Evolutionary conservation across 2,329 filamentous ascomycete species (phyloP).

Genomic region (Thermothelomyces thermophilus): DNA sequence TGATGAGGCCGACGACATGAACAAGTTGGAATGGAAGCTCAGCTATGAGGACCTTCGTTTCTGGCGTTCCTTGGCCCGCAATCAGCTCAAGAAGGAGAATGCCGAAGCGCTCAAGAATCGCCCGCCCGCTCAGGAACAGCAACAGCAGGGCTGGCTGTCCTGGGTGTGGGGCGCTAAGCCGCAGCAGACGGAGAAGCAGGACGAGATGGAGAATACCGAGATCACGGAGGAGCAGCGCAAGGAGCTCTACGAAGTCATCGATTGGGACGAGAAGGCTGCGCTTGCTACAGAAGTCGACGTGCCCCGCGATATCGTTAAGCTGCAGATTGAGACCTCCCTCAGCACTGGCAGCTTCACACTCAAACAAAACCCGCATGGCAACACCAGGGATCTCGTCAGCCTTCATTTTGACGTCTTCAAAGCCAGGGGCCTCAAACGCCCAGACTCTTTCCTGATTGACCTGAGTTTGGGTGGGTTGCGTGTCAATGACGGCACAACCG

Average conservation of each 20-base stretch:
- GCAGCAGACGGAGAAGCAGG: conserved; percentile 37
- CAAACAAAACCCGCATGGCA: conserved; percentile 74
- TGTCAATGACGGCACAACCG: conserved; percentile 91
- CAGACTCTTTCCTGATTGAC: conserved; percentile 84
- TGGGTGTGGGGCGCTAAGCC: conserved; percentile 88
- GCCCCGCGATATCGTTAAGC: conserved; percentile 84
- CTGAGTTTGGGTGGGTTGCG: conserved; percentile 87
- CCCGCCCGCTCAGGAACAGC: conserved; percentile 39
- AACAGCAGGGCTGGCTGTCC: conserved; percentile 79
- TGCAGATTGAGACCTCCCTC: conserved; percentile 89
- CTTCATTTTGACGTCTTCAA: conserved; percentile 93
- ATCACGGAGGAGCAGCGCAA: conserved; percentile 96
- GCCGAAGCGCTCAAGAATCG: conserved; percentile 72
- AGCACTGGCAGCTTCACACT: conserved; percentile 94
- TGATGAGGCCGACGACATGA: conserved; percentile 65
- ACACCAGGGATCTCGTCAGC: conserved; percentile 73
- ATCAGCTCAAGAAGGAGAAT: conserved; percentile 92
- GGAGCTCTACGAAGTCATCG: conserved; percentile 94
- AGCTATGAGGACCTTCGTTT: conserved; percentile 94
- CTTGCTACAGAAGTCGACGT: conserved; percentile 82
- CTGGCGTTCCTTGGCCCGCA: conserved; percentile 90
- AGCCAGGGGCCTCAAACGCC: conserved; percentile 80
- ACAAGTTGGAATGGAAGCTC: conserved; percentile 76
- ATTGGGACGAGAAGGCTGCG: conserved; percentile 94
- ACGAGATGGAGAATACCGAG: conserved; percentile 68